Evolutionary conservation across 257 asterid genomes (phyloP).

Genomic region (Plantago elongata): DNA sequence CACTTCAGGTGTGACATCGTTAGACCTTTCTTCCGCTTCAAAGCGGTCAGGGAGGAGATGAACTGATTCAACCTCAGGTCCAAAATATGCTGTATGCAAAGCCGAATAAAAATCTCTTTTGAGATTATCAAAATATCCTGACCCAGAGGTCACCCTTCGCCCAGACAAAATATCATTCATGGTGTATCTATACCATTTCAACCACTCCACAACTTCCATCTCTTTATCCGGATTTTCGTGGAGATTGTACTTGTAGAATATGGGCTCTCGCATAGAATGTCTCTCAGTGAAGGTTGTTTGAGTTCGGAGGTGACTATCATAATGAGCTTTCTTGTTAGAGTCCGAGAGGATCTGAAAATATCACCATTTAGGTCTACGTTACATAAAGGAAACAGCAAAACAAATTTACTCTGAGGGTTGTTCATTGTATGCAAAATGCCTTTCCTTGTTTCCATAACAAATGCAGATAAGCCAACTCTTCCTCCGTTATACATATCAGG

Average conservation of each 20-base stretch:
- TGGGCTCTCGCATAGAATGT: constrained; percentile 37
- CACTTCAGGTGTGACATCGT: constrained; percentile 57
- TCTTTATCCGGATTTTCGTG: constrained; percentile 32
- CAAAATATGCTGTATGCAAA: constrained; percentile 74
- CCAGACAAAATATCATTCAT: constrained; percentile 70
- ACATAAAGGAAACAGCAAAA: too few species aligned
- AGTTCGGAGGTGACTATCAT: constrained; percentile 58
- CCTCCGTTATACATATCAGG: too few species aligned
- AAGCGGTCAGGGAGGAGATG: constrained; percentile 81
- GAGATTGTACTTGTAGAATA: constrained; percentile 42
- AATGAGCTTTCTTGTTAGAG: constrained; percentile 73
- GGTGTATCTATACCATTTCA: constrained; percentile 81
- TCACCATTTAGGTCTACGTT: too few species aligned
- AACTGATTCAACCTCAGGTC: constrained; percentile 71
- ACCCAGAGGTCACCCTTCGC: constrained; percentile 75
- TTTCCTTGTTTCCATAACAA: too few species aligned
- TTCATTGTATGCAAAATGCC: too few species aligned
- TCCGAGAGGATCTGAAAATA: constrained; percentile 76
- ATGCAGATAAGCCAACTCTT: too few species aligned
- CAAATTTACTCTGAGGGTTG: too few species aligned
- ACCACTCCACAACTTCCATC: constrained; percentile 96
- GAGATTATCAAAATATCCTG: constrained; percentile 73
- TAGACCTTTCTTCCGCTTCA: constrained; percentile 95
- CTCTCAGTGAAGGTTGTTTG: constrained; percentile 35
- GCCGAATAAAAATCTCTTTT: constrained; percentile 88